Conservation (phyloP, 2,329 filamentous ascomycete species). For the Colletotrichum sp. region DNA sequence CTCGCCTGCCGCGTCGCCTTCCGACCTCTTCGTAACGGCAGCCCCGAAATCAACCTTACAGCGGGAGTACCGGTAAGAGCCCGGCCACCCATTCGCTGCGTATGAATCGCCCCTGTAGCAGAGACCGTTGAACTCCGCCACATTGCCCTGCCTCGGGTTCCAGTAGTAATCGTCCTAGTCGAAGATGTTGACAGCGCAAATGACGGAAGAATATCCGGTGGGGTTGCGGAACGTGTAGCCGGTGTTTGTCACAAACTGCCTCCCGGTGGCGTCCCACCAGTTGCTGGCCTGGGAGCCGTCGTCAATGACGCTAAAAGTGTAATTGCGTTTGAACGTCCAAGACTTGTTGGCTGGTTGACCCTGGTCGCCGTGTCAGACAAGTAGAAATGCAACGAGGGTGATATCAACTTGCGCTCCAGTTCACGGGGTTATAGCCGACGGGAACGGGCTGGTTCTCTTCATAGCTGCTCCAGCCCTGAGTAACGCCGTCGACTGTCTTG, state of each 20-base stretch:
- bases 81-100: not conserved
- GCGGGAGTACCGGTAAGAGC: not conserved
- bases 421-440: not conserved
- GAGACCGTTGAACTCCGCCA: conserved; percentile 22
- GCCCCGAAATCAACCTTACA: not conserved
- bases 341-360: not conserved
- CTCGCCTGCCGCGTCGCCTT: not conserved
- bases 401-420: not conserved
- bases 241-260: not conserved
- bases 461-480: not conserved
- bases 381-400: not conserved
- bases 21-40: not conserved
- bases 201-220: not conserved
- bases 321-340: not conserved
- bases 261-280: not conserved
- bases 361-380: not conserved
- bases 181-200: conserved; percentile 10
- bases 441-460: not conserved
- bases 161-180: not conserved
- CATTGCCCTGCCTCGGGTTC: not conserved
- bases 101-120: not conserved
- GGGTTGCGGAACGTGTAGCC: not conserved
- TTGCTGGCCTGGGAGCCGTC: not conserved
- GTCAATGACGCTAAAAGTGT: not conserved
- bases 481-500: not conserved